phyloP scores from a whole-genome alignment of 2,329 filamentous ascomycete genomes.

The Xylariaceae sp. region DNA sequence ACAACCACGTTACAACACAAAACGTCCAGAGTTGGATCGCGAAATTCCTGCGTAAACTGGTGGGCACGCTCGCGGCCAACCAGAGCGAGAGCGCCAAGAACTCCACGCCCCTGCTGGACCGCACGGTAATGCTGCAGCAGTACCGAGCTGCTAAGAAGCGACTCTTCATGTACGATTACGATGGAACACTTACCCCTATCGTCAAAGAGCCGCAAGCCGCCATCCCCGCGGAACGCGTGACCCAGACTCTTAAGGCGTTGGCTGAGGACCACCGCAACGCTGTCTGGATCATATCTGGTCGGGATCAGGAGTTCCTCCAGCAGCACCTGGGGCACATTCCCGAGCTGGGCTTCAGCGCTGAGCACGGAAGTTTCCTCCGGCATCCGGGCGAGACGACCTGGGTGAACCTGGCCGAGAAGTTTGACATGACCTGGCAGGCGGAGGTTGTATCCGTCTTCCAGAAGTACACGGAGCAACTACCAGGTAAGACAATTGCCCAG shows the following conservation, averaged over 20 bases:
- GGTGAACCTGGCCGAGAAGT: slow-evolving; percentile 80
- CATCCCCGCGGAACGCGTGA: slow-evolving; percentile 75
- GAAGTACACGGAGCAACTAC: slow-evolving; percentile 78
- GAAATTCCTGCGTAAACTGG: slow-evolving; percentile 68
- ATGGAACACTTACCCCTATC: slow-evolving; percentile 92
- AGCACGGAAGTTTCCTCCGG: slow-evolving; percentile 93
- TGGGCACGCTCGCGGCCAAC: slow-evolving; percentile 72
- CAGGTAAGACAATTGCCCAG: slow-evolving; percentile 46
- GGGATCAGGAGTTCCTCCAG: slow-evolving; percentile 84
- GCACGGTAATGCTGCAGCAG: slow-evolving; percentile 59
- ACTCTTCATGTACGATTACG: slow-evolving; percentile 98
- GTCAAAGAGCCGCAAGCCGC: slow-evolving; percentile 86
- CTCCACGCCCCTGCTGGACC: slow-evolving; percentile 76
- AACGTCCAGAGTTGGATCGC: slow-evolving; percentile 83
- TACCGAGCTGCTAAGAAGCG: slow-evolving; percentile 72
- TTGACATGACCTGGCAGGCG: slow-evolving; percentile 87
- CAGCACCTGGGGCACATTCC: slow-evolving; percentile 89
- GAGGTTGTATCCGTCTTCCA: slow-evolving; percentile 81
- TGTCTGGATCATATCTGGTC: slow-evolving; percentile 98
- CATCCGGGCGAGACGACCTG: slow-evolving; percentile 69
- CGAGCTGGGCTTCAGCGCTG: slow-evolving; percentile 86
- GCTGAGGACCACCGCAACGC: slow-evolving; percentile 74
- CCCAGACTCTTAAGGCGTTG: slow-evolving; percentile 70
- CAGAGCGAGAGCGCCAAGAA: slow-evolving; percentile 63
- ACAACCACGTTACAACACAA: slow-evolving; percentile 76